phyloP scores from a whole-genome alignment of 768 basidiomycete genomes.

The Termitomyces sp. region DNA sequence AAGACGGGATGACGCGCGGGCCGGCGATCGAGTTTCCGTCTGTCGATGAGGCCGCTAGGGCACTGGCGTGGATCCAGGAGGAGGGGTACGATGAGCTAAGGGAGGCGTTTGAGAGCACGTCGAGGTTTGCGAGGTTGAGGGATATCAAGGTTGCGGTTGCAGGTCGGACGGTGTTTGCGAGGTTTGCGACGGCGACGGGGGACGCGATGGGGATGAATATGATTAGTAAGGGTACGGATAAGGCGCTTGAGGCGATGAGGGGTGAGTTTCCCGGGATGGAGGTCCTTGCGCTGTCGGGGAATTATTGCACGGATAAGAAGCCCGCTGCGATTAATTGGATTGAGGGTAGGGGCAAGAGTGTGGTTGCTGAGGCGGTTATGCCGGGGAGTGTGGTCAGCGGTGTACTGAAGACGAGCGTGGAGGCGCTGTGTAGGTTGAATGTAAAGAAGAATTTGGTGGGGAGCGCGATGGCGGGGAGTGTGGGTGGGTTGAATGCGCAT shows the following conservation, averaged over 20 bases:
- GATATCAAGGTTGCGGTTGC: constrained; percentile 87
- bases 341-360: constrained; percentile 96
- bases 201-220: constrained; percentile 68
- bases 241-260: constrained; percentile 79
- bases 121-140: constrained; percentile 86
- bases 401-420: constrained; percentile 95
- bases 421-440: constrained; percentile 85
- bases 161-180: constrained; percentile 88
- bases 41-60: constrained; percentile 73
- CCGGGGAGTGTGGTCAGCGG: constrained; percentile 84
- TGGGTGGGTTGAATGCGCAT: constrained; percentile 98
- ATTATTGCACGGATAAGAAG: constrained; percentile 99
- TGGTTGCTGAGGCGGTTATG: constrained; percentile 93
- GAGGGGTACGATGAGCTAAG: constrained; percentile 73
- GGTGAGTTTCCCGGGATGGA: constrained; percentile 87
- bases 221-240: constrained; percentile 98
- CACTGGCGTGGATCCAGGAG: constrained; percentile 83
- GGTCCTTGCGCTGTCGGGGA: constrained; percentile 88
- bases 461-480: constrained; percentile 96
- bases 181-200: constrained; percentile 92
- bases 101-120: constrained; percentile 91
- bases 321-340: constrained; percentile 99
- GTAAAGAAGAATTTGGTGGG: constrained; percentile 97
- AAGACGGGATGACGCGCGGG: constrained; percentile 97
- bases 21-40: constrained; percentile 96